Base-by-base conservation (phyloP, 495 filamentous ascomycete species). In the Collariella sp. region DNA sequence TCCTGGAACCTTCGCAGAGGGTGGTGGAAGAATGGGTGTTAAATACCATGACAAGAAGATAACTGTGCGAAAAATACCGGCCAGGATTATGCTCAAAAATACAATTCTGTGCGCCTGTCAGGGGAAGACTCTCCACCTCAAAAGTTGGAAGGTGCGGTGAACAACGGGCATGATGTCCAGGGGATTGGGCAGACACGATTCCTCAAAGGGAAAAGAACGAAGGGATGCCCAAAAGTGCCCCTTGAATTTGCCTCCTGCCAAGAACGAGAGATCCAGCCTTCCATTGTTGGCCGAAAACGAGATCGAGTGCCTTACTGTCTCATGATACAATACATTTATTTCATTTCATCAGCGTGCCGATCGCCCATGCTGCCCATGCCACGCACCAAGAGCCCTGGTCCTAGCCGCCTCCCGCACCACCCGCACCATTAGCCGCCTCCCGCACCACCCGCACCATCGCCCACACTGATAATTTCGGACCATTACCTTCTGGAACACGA, bases 401-500 rank as follows among this genome's bases (percentile, higher is more conserved):
- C 39, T 50, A 26, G 56, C 52, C 46, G 58, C 45, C 59, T 64
- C 56, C 63, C 60, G 48, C 52, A 33, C 36, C 45, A 38, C 36
- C 52, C 52, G 22, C 52, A 48, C 44, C 54, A 35, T 59, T 49
- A 26, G 56, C 51, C 52, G 22, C 36, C 45, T 36, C 36, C 52
- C 52, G 22, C 52, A 22, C 36, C 45, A 38, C 36, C 52, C 52
- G 22, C 52, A 43, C 45, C 55, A 52, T 50, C 63, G 53, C 51
- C 48, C 49, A 52, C 57, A 57, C 48, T 65, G 58, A 62, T 58
- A 59, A 65, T 63, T 64, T 64, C 64, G 64, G 55, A 60, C 50
- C 55, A 52, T 54, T 58, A 48, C 62, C 55, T 65, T 53, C 60
- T 62, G 55, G 60, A 55, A 58, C 54, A 45, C 52, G 56, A 57